Evolutionary conservation across 1,139 yeast species (phyloP), one percentile per base, ranked within the genome.

Genomic region (Pichia sp.): DNA sequence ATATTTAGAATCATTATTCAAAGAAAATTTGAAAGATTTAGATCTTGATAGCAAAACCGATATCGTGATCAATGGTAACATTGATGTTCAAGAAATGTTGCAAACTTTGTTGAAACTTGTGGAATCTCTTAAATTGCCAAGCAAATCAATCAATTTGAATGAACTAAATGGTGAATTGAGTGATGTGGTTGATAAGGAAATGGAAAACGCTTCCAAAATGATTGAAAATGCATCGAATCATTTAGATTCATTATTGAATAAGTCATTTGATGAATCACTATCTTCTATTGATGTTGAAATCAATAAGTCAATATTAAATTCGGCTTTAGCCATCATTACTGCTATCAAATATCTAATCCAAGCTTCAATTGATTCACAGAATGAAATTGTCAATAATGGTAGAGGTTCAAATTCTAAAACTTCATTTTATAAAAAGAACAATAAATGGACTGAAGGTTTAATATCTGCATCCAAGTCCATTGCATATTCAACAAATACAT

Each of bases 401-500:
- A 73, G 73, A 52, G 94, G 94, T 5, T 63, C 77, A 1, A 79
- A 75, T 45, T 71, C 87, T 2, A 71, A 79, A 47, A 79, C 87
- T 4, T 87, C 85, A 37, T 88, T 83, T 60, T 88, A 88, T 66
- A 85, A 83, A 61, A 86, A 85, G 64, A 86, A 88, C 61, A 87
- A 81, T 61, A 74, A 95, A 58, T 87, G 97, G 97, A 86, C 96
- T 0, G 95, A 88, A 64, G 97, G 97, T 35, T 77, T 87, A 46
- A 81, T 88, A 37, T 85, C 95, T 52, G 96, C 96, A 11, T 87
- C 96, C 2, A 83, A 85, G 56, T 84, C 94, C 0, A 95, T 88
- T 41, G 95, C 95, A 4, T 81, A 80, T 3, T 79, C 95, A 0
- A 87, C 96, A 3, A 84, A 82, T 55, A 71, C 83, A 32, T 72